Base-by-base conservation (phyloP, 257 asterid species). In the Solanum arcanum region DNA sequence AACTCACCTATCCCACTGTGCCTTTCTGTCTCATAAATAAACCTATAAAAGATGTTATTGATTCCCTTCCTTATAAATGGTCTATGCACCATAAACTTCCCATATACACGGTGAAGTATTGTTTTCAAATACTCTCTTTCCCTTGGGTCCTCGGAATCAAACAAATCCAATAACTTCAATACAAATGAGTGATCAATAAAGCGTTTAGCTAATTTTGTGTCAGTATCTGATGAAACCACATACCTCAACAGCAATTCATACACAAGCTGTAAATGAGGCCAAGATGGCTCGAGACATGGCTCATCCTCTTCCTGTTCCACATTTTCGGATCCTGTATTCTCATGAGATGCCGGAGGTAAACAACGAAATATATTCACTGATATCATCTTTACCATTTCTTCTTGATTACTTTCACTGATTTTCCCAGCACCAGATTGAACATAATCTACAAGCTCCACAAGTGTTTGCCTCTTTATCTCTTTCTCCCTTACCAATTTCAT, bases 81-180 rank as follows among this genome's bases (percentile, higher is more conserved):
- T 83, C 99, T 92, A 85, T 94, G 98, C 86, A 93, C 97, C 99
- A 95, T 96, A 89, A 96, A 96, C 88, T 92, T 93, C 86, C 98
- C 99, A 83, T 96, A 96, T 89, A 95, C 92, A 68, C 97, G 91
- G 88, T 96, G 99, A 60, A 96, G 91, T 73, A 95, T 92, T 3
- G 98, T 96, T 86, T 96, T 96, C 91, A 96, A 90, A 89, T 94
- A 94, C 90, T 96, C 99, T 90, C 99, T 91, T 80, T 96, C 99
- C 88, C 99, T 93, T 0, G 92, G 90, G 89, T 96, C 99, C 90
- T 95, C 98, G 3, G 98, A 94, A 87, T 96, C 98, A 86, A 96
- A 96, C 90, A 93, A 90, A 87, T 95, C 93, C 27, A 96, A 94
- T 88, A 96, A 82, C 92, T 87, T 95, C 83, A 93, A 80, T n/a